Base-by-base conservation (phyloP, 2,329 filamentous ascomycete genomes). In the Tricladium varicosporioides region DNA sequence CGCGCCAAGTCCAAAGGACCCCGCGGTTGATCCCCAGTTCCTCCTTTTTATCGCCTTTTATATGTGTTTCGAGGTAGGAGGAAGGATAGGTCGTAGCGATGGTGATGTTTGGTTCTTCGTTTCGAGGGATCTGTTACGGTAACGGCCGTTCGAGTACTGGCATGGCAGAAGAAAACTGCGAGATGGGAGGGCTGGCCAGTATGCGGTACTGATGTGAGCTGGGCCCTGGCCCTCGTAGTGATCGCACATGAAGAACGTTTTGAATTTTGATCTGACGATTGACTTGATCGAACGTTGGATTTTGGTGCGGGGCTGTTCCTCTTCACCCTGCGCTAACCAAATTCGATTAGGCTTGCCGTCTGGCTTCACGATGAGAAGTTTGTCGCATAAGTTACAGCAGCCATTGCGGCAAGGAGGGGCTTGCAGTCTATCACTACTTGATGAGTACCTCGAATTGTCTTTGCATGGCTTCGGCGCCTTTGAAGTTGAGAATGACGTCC, bases 1-100 rank as follows among this genome's bases (percentile, higher is more conserved):
- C 48, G 55, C 55, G 48, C 55, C 22, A 56, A 59, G 57, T 59
- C 53, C 32, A 59, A 59, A 56, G 27, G 48, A 56, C 46, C 32
- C 40, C 36, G 51, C 51, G 43, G 51, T 31, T 48, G 43, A 54
- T 48, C 51, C 22, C 51, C n/a, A 48, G 11, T 54, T 40, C 36
- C 36, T 40, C 40, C 19, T 44, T 52, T 52, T 52, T 11, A 57
- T 53, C 50, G 42, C 14, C 51, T 44, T 54, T 51, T 54, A 44
- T 58, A 58, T 58, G 10, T 58, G 33, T n/a, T 54, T 58, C 40
- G 40, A 58, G 51, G 32, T 14, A 58, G 51, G n/a, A 54, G 19
- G 49, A 48, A 31, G 43, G 51, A 58, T 58, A 58, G 45, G 46
- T 54, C 51, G 45, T 58, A 58, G 51, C 40, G 18, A 58, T 43